Evolutionary conservation across 345 rosid species (phyloP), one percentile per base, ranked within the genome.

Genomic region (Euphorbia pulcherrima): DNA sequence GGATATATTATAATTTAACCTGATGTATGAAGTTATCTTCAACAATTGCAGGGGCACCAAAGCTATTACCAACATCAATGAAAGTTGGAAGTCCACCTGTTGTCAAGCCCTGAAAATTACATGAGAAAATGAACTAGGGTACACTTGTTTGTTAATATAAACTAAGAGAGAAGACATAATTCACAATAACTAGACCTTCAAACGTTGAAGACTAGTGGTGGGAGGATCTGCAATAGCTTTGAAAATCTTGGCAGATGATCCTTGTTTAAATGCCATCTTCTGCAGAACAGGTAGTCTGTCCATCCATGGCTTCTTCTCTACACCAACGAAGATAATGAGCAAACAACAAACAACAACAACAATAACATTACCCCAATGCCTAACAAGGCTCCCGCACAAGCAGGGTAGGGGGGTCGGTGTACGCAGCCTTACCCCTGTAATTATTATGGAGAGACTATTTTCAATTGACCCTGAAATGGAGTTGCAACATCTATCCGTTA

Each of bases 151-250:
- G 26, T 29, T 28, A 27, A 60, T 14, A 60, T 23, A 21, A 33
- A 23, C 14, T 30, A 20, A 29, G 24, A 37, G 33, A 56, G 50
- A 12, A 1, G 44, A 13, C 27, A 23, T 18, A 46, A 0, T 28
- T 41, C 3, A 24, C 8, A 2, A 52, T 12, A 35, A 41, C 62
- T 29, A 30, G 40, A 90, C 96, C 90, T 91, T 93, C 74, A 93
- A 79, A 62, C 98, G 88, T 74, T 90, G 98, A 72, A 91, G 82
- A 75, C 95, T 93, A 8, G 98, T 93, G 1, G 98, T 93, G 24
- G 98, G 97, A 68, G 98, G 98, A 72, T 93, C 96, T n/a, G 97
- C 95, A 72, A 90, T 84, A 54, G 97, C 97, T 78, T 89, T 90
- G 79, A 91, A 93, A 59, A 93, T 86, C 80, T 77, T 88, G 47